Base-by-base conservation (phyloP, 2,329 filamentous ascomycete genomes). In the Bisporella sp. region DNA sequence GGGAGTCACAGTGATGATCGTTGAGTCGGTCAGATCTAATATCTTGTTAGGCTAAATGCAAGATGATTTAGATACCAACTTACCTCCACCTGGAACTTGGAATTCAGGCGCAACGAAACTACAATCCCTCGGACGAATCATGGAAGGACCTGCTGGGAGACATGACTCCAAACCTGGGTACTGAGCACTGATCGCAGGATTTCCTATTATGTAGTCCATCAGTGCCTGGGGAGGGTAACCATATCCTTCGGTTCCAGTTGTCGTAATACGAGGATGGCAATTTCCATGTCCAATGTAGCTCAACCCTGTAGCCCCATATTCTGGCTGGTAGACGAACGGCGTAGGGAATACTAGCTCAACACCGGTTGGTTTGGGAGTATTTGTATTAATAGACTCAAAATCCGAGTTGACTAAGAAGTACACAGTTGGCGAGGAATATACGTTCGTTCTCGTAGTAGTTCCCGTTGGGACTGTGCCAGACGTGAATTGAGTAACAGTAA, bases 311-410 rank as follows among this genome's bases (percentile, higher is more conserved):
- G 45, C 45, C 28, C 45, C 45, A 5, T 5, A 8, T 4, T 31
- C n/a, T n/a, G 45, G 45, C 8, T 35, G 31, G 29, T 46, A 46
- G 9, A 46, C 32, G n/a, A 46, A 46, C 7, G 45, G 45, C 32
- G 45, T 28, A 7, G 31, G n/a, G 5, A 46, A 33, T 4, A 33
- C 28, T 7, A 46, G 29, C 9, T 13, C 33, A 21, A 46, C 45
- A 5, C 45, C 45, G 8, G 45, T 13, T 42, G 11, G 40, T n/a
- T n/a, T 8, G n/a, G 35, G 8, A 28, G 40, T 42, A 42, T 9
- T 35, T 39, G 33, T 29, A 7, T 21, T 11, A 33, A n/a, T 28
- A 8, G 40, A n/a, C 11, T n/a, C 11, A 13, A 42, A 28, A 12
- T 42, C 7, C 11, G 40, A 42, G 21, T 42, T 42, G 40, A 42